Evolutionary conservation across 2,329 filamentous ascomycete genomes (phyloP).

Genomic region (Claviceps capensis): DNA sequence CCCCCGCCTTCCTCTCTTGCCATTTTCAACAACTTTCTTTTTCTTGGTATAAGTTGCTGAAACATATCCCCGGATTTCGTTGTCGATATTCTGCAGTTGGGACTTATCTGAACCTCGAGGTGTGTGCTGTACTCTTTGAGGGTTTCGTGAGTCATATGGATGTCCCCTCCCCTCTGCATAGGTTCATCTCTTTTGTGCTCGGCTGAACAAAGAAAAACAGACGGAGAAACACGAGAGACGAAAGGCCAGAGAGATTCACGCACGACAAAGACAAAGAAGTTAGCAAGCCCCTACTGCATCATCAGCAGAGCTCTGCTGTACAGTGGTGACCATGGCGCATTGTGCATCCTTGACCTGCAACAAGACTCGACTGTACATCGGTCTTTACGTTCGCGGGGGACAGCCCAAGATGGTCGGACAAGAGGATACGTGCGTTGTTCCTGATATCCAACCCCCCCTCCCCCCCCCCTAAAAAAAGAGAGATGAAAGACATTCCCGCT

Average conservation of each 20-base stretch:
- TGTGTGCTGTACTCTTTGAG: too few species aligned
- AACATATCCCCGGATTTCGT: too few species aligned
- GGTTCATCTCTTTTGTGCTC: background rate
- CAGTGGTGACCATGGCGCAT: background rate
- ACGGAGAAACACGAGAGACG: background rate
- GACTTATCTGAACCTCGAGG: too few species aligned
- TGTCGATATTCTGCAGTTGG: too few species aligned
- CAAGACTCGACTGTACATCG: constrained; percentile 6
- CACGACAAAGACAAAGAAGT: background rate
- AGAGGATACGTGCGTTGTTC: constrained; percentile 4
- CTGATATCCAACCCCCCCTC: background rate
- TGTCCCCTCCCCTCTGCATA: background rate
- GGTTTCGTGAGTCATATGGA: background rate
- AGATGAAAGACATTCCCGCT: background rate
- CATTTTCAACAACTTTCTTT: too few species aligned
- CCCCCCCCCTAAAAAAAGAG: background rate
- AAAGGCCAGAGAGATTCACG: background rate
- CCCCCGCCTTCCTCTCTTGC: too few species aligned
- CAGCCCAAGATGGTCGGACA: constrained; percentile 4
- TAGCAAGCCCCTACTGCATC: background rate
- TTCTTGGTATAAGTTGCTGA: too few species aligned
- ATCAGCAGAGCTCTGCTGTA: background rate
- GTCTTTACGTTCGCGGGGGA: constrained; percentile 6
- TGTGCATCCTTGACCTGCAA: background rate
- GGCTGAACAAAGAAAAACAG: background rate